Percentiles rank a stretch among this genome's conserved stretches.
Conservation (phyloP, 2,329 filamentous ascomycete genomes). For the Mycocentrospora acerina region DNA sequence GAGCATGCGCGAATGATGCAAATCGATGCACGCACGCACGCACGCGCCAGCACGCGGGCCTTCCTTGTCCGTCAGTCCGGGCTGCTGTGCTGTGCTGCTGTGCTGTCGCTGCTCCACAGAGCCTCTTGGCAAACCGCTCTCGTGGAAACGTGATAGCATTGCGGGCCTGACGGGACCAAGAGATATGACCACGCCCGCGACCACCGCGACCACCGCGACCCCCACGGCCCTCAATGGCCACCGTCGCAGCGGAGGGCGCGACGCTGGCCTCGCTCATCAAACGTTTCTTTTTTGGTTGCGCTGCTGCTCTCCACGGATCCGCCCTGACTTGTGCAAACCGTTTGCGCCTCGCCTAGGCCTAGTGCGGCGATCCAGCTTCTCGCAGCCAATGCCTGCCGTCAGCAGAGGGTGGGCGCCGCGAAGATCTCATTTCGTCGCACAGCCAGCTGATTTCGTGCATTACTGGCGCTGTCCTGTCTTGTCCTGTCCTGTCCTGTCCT, state of each 20-base stretch:
- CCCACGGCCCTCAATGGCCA: slow-evolving; percentile 7
- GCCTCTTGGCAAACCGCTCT: slow-evolving; percentile 33
- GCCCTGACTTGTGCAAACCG: slow-evolving; percentile 6
- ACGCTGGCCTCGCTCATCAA: not conserved
- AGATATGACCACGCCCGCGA: slow-evolving; percentile 34
- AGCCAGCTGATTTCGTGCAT: slow-evolving; percentile 9
- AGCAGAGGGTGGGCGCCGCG: slow-evolving; percentile 5
- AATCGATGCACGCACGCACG: slow-evolving; percentile 10
- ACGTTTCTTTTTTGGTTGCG: slow-evolving; percentile 7
- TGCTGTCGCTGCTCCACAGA: slow-evolving; percentile 26
- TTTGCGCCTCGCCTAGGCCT: slow-evolving; percentile 7
- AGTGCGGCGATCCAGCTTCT: slow-evolving; percentile 12
- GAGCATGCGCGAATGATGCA: slow-evolving; percentile 23
- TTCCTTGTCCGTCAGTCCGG: slow-evolving; percentile 10
- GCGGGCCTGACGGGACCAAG: slow-evolving; percentile 29
- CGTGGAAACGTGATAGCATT: slow-evolving; percentile 37
- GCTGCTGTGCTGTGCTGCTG: too few species aligned
- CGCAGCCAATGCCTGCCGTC: slow-evolving; percentile 22
- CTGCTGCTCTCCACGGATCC: slow-evolving; percentile 12
- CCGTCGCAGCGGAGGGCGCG: slow-evolving; percentile 1
- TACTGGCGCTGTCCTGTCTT: slow-evolving; percentile 7
- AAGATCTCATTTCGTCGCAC: slow-evolving; percentile 2
- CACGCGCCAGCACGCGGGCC: too few species aligned
- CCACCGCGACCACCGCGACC: slow-evolving; percentile 22
- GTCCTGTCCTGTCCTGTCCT: too few species aligned